A percentile compares a stretch with the other conserved stretches of the same genome.
phyloP scores from a whole-genome alignment of 768 basidiomycete species.

The Pleurotus tuoliensis region DNA sequence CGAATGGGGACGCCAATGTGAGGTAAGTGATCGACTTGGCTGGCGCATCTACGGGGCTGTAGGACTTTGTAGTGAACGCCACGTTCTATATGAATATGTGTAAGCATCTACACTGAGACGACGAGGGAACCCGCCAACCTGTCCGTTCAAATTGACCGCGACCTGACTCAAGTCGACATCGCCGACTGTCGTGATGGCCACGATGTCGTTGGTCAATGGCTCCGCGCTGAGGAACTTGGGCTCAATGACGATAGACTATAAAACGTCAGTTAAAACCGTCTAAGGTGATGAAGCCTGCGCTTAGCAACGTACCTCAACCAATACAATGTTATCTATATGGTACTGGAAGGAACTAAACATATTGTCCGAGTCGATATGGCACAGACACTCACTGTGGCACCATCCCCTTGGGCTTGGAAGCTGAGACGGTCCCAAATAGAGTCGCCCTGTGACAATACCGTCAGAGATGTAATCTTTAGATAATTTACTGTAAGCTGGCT shows the following conservation, averaged over 20 bases:
- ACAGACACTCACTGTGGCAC: conserved; percentile 31
- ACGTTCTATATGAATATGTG: conserved; percentile 21
- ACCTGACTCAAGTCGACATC: conserved; percentile 38
- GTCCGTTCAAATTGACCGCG: conserved; percentile 33
- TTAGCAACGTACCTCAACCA: conserved; percentile 31
- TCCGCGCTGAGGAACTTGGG: conserved; percentile 51
- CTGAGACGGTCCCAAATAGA: conserved; percentile 48
- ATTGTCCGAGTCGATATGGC: neutral
- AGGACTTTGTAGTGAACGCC: conserved; percentile 30
- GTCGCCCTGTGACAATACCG: conserved; percentile 11
- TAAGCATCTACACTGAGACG: neutral
- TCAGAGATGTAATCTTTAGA: too few relatives aligned
- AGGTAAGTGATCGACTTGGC: conserved; percentile 46
- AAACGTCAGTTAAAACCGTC: too few relatives aligned
- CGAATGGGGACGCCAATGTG: conserved; percentile 33
- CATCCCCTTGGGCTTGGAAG: conserved; percentile 43
- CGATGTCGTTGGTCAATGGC: conserved; percentile 40
- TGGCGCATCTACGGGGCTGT: conserved; percentile 42
- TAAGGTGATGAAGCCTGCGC: too few relatives aligned
- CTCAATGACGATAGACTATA: conserved; percentile 36
- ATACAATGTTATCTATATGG: conserved; percentile 46
- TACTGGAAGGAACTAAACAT: conserved; percentile 24
- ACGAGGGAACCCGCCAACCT: conserved; percentile 21
- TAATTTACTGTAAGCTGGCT: too few relatives aligned
- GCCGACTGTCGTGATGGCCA: conserved; percentile 48